Evolutionary conservation across 2,329 filamentous ascomycete species (phyloP), one percentile per base, ranked within the genome.

Genomic region (Helotiales sp.): DNA sequence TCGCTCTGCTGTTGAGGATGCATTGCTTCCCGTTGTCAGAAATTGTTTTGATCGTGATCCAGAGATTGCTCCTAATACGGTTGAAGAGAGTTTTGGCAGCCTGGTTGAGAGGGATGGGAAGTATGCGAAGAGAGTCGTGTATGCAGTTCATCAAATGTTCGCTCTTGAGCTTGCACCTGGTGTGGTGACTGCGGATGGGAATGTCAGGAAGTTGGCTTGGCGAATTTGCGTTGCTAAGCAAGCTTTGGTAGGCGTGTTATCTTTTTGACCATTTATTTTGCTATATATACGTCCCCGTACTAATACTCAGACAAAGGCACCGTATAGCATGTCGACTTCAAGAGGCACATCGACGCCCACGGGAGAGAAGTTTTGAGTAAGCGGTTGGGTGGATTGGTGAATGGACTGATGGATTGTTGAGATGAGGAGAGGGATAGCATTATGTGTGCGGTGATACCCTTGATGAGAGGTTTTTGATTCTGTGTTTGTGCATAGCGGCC

Each of bases 111-210:
- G 92, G 24, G 90, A 97, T 65, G 85, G 88, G 62, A 97, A 96
- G 73, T 98, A 92, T 67, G 89, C 93, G 0, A 90, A 87, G 73
- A 80, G 95, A 40, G 89, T 98, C 10, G 93, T 98, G 0, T 98
- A 96, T 73, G 95, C 93, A 4, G 91, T 99, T 27, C 89, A 90
- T 63, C 90, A 96, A 72, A 97, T 97, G 92, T 96, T 99, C 72
- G 95, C 93, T 52, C 90, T 99, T 59, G 95, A 99, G 72, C 93
- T 99, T 70, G 91, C 95, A 1, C 88, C 93, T 0, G 91, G 91
- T 44, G 93, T 98, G 0, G 95, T 99, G 30, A 86, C 90, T 52
- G 92, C 93, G 0, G 95, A 99, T 75, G 91, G 95, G 5, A 96
- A 88, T 66, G 90, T 98, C 59, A 85, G 83, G 69, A 96, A 96